A percentile compares a stretch with the other conserved stretches of the same genome.
Conservation (phyloP, 2,329 filamentous ascomycete species). For the Paecilomyces sp. region DNA sequence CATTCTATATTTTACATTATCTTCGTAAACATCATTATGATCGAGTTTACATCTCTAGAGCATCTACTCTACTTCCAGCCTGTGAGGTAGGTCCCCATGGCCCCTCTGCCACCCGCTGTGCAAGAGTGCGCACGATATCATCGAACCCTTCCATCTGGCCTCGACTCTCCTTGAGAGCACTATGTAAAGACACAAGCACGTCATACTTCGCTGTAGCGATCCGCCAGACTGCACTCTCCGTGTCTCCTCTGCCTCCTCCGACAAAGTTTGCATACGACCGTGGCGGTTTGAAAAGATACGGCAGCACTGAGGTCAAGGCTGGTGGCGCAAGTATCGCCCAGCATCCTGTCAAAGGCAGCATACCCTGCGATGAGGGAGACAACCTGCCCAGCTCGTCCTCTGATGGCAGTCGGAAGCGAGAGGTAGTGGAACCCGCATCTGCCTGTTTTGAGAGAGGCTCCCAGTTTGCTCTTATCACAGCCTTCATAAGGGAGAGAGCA, state of each 20-base stretch:
- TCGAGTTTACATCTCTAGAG: slow-evolving; percentile 23
- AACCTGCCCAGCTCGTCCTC: slow-evolving; percentile 31
- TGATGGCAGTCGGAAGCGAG: slow-evolving; percentile 31
- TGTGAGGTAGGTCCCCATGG: slow-evolving; percentile 30
- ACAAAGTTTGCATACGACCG: slow-evolving; percentile 53
- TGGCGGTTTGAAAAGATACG: slow-evolving; percentile 51
- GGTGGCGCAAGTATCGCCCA: slow-evolving; percentile 47
- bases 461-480: slow-evolving; percentile 52
- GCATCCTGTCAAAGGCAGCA: slow-evolving; percentile 38
- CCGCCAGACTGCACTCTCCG: slow-evolving; percentile 51
- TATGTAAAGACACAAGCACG: slow-evolving; percentile 44
- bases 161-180: slow-evolving; percentile 32
- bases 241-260: slow-evolving; percentile 48
- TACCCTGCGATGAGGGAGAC: slow-evolving; percentile 25
- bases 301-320: slow-evolving; percentile 44
- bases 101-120: slow-evolving; percentile 34
- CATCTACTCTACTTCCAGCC: slow-evolving; percentile 25
- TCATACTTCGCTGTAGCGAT: slow-evolving; percentile 53
- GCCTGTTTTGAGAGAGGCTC: slow-evolving; percentile 26
- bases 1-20: slow-evolving; percentile 1
- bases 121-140: slow-evolving; percentile 33
- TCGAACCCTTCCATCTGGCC: slow-evolving; percentile 25
- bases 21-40: neutral
- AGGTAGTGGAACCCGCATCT: slow-evolving; percentile 12
- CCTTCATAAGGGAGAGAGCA: slow-evolving; percentile 45